Evolutionary conservation across 164 flowering plant genomes (phyloP).

Genomic region (Vitis rotundifolia): DNA sequence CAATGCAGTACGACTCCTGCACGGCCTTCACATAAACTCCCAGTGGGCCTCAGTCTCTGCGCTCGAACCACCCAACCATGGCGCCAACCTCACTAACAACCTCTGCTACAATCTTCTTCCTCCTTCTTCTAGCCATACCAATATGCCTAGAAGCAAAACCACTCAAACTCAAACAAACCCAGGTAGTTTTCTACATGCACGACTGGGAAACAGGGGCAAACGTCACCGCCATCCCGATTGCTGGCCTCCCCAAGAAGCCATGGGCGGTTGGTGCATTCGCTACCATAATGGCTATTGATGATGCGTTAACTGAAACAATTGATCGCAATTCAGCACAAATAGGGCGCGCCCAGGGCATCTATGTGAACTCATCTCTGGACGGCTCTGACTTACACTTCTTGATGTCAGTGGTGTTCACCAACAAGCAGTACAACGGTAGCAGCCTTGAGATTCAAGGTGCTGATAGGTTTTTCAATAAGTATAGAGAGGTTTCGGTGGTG

Average conservation of each 20-base stretch:
- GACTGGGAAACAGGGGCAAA: too few species aligned
- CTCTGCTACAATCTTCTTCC: background rate
- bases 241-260: too few species aligned
- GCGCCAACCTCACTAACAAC: background rate
- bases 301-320: constrained; percentile 12
- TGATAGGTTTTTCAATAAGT: too few species aligned
- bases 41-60: background rate
- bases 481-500: too few species aligned
- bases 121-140: constrained; percentile 4
- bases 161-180: background rate
- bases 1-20: background rate
- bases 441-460: too few species aligned
- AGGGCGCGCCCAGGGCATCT: constrained; percentile 25
- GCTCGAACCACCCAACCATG: background rate
- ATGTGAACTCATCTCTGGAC: constrained; percentile 20
- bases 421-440: too few species aligned
- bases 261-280: too few species aligned
- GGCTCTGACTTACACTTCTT: constrained; percentile 10
- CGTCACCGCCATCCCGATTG: too few species aligned
- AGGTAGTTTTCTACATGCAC: constrained; percentile 8
- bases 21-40: background rate
- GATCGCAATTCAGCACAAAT: constrained; percentile 16
- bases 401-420: constrained; percentile 5
- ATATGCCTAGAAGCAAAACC: background rate
- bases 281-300: background rate